Evolutionary conservation across 306 rosid genomes (phyloP).

Genomic region (Cicer judaicum): DNA sequence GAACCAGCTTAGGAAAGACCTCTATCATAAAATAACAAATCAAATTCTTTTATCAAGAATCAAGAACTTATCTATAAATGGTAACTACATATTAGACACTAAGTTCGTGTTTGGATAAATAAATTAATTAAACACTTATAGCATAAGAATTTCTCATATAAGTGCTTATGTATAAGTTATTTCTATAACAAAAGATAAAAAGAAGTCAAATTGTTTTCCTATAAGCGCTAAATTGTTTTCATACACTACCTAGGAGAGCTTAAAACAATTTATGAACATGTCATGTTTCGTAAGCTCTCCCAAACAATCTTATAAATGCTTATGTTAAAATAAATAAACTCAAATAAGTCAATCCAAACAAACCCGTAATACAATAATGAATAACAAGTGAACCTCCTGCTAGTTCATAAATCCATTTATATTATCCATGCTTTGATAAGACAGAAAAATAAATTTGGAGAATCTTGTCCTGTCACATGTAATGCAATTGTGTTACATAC

Average conservation of each 20-base stretch:
- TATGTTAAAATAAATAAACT: too few species aligned
- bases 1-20: slow-evolving; percentile 11
- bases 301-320: too few species aligned
- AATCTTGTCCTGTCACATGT: background rate
- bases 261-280: too few species aligned
- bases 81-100: background rate
- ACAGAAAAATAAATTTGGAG: background rate
- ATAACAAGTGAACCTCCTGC: slow-evolving; percentile 14
- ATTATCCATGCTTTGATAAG: background rate
- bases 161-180: too few species aligned
- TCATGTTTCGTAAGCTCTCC: too few species aligned
- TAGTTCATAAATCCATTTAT: slow-evolving; percentile 9
- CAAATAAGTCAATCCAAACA: too few species aligned
- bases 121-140: background rate
- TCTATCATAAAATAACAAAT: background rate
- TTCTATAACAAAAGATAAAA: too few species aligned
- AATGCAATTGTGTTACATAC: background rate
- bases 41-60: background rate
- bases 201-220: too few species aligned
- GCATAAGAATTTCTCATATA: too few species aligned
- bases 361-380: background rate
- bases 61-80: slow-evolving; percentile 19
- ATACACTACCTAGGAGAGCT: too few species aligned
- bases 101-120: too few species aligned
- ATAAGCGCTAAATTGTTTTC: too few species aligned